These are phyloP conservation scores for Diaporthe australafricana DNA, from an alignment of 2,329 filamentous ascomycete species.

Conservation along the genomic window DNA sequence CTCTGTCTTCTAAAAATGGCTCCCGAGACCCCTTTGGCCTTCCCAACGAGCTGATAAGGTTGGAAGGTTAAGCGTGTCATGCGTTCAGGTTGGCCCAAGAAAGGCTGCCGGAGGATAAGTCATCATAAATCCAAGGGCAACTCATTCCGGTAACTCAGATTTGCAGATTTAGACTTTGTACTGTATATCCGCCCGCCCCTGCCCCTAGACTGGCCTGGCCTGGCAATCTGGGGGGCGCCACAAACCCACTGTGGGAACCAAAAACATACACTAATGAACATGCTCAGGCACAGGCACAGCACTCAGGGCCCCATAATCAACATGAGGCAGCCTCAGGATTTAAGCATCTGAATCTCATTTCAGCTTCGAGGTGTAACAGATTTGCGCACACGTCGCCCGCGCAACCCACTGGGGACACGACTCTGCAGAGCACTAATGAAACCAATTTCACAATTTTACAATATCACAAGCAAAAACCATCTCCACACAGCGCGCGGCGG, in stretches of 20 bases:
- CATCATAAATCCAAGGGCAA: not conserved
- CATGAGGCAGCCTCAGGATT: conserved; percentile 13
- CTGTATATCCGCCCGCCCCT: not conserved
- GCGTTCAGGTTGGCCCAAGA: conserved; percentile 16
- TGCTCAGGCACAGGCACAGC: conserved; percentile 3
- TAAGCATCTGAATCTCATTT: conserved; percentile 18
- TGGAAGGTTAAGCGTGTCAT: conserved; percentile 19
- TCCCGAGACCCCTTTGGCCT: conserved; percentile 14
- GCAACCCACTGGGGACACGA: not conserved
- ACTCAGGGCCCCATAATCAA: not conserved
- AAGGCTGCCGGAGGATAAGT: conserved; percentile 20
- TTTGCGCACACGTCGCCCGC: not conserved
- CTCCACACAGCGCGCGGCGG: conserved; percentile 19
- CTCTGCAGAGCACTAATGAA: not conserved
- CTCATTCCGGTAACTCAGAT: not conserved
- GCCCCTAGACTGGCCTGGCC: not conserved
- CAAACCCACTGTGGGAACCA: not conserved
- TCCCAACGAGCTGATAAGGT: conserved; percentile 28
- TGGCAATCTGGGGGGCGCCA: not conserved
- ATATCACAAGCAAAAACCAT: not conserved
- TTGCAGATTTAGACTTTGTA: not conserved
- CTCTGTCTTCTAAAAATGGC: conserved; percentile 24
- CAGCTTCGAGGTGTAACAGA: conserved; percentile 15
- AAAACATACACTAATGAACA: not conserved
- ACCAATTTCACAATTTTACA: not conserved